Evolutionary conservation across 805 yeast genomes (phyloP), one percentile per base, ranked within the genome.

Genomic region (Saturnispora hagleri): DNA sequence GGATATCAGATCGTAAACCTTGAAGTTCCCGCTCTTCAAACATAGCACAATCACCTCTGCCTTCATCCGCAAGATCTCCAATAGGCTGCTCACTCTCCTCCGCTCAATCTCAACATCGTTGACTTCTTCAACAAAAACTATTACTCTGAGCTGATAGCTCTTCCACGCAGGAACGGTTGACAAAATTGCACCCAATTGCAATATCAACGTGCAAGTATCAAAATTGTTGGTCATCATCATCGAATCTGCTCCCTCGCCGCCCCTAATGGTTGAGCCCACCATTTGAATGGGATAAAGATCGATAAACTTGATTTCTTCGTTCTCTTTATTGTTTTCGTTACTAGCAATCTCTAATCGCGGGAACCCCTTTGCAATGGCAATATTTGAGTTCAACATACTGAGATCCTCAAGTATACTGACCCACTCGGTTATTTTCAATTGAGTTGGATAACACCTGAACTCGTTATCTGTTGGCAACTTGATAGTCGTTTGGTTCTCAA

Each of bases 271-370:
- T 43, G 82, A 81, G 0, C 95, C 91, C 3, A 95, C 83, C 97
- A 93, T 93, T 62, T 93, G 99, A 58, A 93, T 90, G 0, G 99
- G 99, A 65, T 95, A 93, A 38, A 93, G 69, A 65, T 93, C 99
- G 60, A 93, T 89, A 57, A 71, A 84, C 56, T 76, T 74, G 55
- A 73, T 75, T 13, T 51, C 51, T 6, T 47, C 36, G 27, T 67
- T 60, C 1, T 61, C 58, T 15, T 62, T 60, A n/a, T 38, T 38
- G 12, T 31, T 31, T 9, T 31, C 34, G 9, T 31, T 31, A 13
- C 34, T 31, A 31, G 34, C n/a, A 38, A 89, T 68, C 10, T 76
- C 71, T 51, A 91, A 63, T 5, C 72, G 62, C 15, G 80, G 76
- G 59, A 93, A 93, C 3, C 96, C 97, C 49, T 86, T 88, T 0